Evolutionary conservation across 2,329 filamentous ascomycete species (phyloP).

Genomic region (Rutstroemia sp.): DNA sequence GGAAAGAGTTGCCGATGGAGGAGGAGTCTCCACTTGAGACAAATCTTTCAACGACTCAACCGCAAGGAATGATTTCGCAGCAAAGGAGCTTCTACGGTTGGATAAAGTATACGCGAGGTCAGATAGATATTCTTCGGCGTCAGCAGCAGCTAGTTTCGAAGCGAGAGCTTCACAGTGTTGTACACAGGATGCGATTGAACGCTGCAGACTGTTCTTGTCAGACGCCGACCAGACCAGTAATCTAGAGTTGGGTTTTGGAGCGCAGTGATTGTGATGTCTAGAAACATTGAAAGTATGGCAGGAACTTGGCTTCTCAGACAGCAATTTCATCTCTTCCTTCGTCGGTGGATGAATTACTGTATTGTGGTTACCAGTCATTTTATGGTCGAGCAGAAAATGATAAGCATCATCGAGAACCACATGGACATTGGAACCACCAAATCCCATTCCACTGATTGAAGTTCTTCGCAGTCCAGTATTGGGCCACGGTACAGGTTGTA

Average conservation of each 20-base stretch:
- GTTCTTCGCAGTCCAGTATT: neutral
- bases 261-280: no score
- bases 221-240: neutral
- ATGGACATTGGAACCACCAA: conserved; percentile 26
- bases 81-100: neutral
- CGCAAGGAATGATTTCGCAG: neutral
- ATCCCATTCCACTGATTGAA: neutral
- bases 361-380: neutral
- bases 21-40: neutral
- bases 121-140: neutral
- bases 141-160: neutral
- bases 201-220: neutral
- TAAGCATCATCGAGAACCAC: conserved; percentile 29
- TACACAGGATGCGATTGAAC: neutral
- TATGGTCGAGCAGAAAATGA: neutral
- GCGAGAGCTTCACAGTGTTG: neutral
- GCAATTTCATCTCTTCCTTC: neutral
- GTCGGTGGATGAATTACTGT: neutral
- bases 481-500: neutral
- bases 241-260: neutral
- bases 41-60: neutral
- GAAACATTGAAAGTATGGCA: no score
- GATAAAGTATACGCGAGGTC: neutral
- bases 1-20: neutral
- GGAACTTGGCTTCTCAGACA: no score